Evolutionary conservation across 768 basidiomycete genomes (phyloP), one percentile per base, ranked within the genome.

Genomic region (Chiua virens): DNA sequence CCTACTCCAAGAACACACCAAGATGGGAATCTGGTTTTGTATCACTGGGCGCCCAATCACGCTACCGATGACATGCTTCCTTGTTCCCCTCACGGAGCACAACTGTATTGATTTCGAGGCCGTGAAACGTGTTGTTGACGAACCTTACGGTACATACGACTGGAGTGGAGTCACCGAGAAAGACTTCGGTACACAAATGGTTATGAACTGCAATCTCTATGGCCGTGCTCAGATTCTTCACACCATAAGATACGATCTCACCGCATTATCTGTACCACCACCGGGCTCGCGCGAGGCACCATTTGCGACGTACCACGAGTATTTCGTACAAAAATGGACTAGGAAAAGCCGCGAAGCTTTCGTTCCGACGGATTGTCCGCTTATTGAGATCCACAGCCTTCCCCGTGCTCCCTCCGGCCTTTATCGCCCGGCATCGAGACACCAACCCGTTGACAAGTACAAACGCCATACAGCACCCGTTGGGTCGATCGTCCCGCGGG

Each of bases 1-100:
- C 32, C 64, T 78, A 36, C 81, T 94, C 72, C 73, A 82, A n/a
- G 75, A 80, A 34, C 91, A 80, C 65, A 91, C 86, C 44, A 78
- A 71, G 57, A 69, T 72, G 58, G 80, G 81, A 15, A 73, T 89
- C 40, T 82, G 78, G 76, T 80, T 78, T 68, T 79, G 80, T 57
- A 76, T 85, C 64, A 85, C 85, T 8, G 75, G 78, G 3, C 79
- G 79, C 47, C 81, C 81, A 0, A 70, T 86, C 54, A 59, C 68
- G 20, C 68, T 71, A 4, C 75, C 76, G 8, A 71, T 84, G 42
- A 79, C 80, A 49, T 76, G 83, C 52, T 89, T 82, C 64, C 69
- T 93, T 34, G 80, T 87, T 21, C 89, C 87, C 5, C 67, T 93
- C 42, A 74, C 71, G n/a, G 61, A 66, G 37, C 68, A 74, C 25